These are phyloP conservation scores for Tulasnella sp. DNA, from an alignment of 768 basidiomycete genomes.

Conservation along the genomic window DNA sequence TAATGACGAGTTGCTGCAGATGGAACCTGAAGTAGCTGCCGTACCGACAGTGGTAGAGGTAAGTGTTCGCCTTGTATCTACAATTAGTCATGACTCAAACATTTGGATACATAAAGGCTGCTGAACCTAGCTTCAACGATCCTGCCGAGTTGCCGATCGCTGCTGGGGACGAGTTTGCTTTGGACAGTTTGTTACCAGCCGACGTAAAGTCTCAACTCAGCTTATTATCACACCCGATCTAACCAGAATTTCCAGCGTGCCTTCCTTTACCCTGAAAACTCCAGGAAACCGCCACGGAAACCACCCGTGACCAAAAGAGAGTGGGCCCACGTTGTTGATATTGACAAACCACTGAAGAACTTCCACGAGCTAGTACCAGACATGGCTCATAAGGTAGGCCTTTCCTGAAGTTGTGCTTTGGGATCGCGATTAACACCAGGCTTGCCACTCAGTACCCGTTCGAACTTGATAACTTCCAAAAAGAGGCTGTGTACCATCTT, in stretches of 20 bases:
- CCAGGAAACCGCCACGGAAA: slow-evolving; percentile 41
- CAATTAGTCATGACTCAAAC: slow-evolving; percentile 36
- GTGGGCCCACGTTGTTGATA: slow-evolving; percentile 97
- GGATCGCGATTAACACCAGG: not conserved
- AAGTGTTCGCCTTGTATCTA: not conserved
- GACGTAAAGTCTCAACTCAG: slow-evolving; percentile 37
- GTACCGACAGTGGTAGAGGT: not conserved
- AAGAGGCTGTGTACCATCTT: slow-evolving; percentile 95
- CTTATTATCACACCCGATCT: not conserved
- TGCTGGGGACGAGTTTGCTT: slow-evolving; percentile 43
- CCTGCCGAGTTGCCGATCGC: slow-evolving; percentile 23
- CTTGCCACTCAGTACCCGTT: slow-evolving; percentile 80
- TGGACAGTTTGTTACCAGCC: slow-evolving; percentile 72
- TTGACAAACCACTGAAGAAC: slow-evolving; percentile 83
- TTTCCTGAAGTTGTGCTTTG: not conserved
- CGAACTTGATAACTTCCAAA: slow-evolving; percentile 96
- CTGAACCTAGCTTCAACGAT: slow-evolving; percentile 33
- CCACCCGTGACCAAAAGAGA: slow-evolving; percentile 71
- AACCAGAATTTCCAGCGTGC: slow-evolving; percentile 46
- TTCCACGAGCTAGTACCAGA: slow-evolving; percentile 91
- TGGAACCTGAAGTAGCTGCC: not conserved
- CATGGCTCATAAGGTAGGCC: slow-evolving; percentile 83
- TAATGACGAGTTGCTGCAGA: slow-evolving; percentile 27
- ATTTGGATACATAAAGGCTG: slow-evolving; percentile 34
- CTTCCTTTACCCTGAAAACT: slow-evolving; percentile 54